Evolutionary conservation across 2,329 filamentous ascomycete species (phyloP).

Genomic region (Lachnellula occidentalis): DNA sequence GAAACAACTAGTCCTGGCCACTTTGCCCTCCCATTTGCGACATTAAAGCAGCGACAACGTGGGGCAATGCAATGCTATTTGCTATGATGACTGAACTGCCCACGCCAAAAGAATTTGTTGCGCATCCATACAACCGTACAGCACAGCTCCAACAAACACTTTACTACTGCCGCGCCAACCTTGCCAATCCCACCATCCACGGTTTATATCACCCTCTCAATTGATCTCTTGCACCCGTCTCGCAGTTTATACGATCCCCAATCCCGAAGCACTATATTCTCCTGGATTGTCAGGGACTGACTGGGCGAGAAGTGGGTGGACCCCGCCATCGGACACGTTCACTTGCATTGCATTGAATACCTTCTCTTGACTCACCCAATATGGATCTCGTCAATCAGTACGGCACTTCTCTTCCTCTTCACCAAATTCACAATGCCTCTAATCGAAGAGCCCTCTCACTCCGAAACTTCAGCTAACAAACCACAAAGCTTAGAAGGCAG

Average conservation of each 20-base stretch:
- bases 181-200: background rate
- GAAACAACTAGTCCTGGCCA: too few species aligned
- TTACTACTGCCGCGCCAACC: background rate
- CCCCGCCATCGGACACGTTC: background rate
- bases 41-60: background rate
- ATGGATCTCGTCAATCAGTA: constrained; percentile 62
- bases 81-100: too few species aligned
- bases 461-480: constrained; percentile 35
- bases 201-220: background rate
- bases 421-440: constrained; percentile 13
- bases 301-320: background rate
- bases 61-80: background rate
- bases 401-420: constrained; percentile 15
- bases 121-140: background rate
- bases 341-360: too few species aligned
- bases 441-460: constrained; percentile 42
- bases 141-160: background rate
- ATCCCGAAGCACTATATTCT: background rate
- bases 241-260: background rate
- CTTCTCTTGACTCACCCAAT: background rate
- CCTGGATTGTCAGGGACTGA: too few species aligned
- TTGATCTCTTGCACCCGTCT: background rate
- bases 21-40: too few species aligned
- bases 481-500: constrained; percentile 75
- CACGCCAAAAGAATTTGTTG: background rate